Conservation (phyloP, 768 basidiomycete species). For the Cystobasidiopsis lactophilus region DNA sequence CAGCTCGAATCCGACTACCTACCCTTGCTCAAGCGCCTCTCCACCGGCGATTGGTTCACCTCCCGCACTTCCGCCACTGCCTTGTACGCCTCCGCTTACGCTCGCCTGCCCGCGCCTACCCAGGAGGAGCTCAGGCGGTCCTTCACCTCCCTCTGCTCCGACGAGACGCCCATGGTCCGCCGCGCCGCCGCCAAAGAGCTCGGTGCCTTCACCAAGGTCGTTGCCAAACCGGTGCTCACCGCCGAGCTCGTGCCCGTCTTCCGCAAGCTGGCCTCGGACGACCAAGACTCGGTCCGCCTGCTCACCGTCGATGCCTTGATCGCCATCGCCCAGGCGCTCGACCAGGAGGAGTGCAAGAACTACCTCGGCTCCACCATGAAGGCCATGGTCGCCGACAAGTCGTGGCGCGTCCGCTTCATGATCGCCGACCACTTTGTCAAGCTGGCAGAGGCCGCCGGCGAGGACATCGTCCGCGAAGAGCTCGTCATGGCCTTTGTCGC, state of each 20-base stretch:
- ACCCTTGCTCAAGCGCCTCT: conserved; percentile 68
- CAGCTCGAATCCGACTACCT: conserved; percentile 81
- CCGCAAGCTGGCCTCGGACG: conserved; percentile 77
- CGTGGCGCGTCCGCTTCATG: conserved; percentile 98
- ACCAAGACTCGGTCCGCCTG: conserved; percentile 91
- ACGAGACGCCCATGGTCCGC: conserved; percentile 97
- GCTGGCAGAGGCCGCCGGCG: conserved; percentile 74
- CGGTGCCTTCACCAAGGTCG: conserved; percentile 42
- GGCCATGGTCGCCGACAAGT: conserved; percentile 76
- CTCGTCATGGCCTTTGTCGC: conserved; percentile 79
- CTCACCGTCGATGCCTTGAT: conserved; percentile 91
- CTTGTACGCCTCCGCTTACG: conserved; percentile 73
- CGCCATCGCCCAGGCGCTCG: conserved; percentile 62
- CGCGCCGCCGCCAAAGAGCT: conserved; percentile 90
- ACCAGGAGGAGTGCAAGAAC: conserved; percentile 72
- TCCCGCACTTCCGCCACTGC: conserved; percentile 89
- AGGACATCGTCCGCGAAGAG: conserved; percentile 78
- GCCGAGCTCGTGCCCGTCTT: conserved; percentile 79
- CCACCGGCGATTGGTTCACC: conserved; percentile 95
- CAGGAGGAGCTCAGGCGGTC: conserved; percentile 76
- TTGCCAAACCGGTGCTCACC: conserved; percentile 57
- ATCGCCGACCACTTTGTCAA: conserved; percentile 92
- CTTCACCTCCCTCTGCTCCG: conserved; percentile 57
- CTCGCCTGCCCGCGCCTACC: conserved; percentile 22
- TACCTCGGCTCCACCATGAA: conserved; percentile 71